Base-by-base conservation (phyloP, 2,329 filamentous ascomycete species). In the Tolypocladium pustulatum region DNA sequence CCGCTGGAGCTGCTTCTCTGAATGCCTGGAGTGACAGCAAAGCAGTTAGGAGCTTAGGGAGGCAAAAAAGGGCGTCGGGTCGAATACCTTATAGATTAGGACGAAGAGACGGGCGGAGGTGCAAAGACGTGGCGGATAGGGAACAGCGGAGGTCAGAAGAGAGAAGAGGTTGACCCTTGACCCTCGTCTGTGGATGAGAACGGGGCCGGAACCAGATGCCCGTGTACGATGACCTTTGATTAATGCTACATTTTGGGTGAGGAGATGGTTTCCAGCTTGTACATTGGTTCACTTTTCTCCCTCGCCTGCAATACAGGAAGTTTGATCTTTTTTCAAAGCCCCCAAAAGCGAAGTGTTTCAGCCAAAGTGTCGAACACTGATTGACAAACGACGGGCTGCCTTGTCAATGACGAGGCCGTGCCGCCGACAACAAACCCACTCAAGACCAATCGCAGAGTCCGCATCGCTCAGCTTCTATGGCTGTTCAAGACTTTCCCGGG, bases 1-100 rank as follows among this genome's bases (percentile, higher is more conserved):
- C 94, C 94, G 65, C 83, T 99, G 67, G 90, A 96, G 80, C 83
- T 99, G 67, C 81, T 99, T 74, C 83, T 99, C 76, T 99, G 88
- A 81, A 61, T 57, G 55, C 37, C 27, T 36, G 32, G 25, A 20
- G 51, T 32, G 41, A 51, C 25, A 55, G 52, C 25, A 22, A 53
- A 53, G 25, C 22, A n/a, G 37, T 12, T 46, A 6, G 49, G 54
- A 56, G 38, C 46, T 49, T 43, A 41, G 30, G 27, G 12, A n/a
- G 41, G 41, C n/a, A 58, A 56, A 41, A 36, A 51, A 22, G 52
- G 58, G 60, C 54, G 55, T 58, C 57, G 55, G 56, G 58, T 60
- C 56, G 62, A 52, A 61, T 61, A 61, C 54, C 52, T 60, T 56
- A 61, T 65, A 64, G 61, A 63, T 36, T 52, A 40, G 46, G 41